These are phyloP conservation scores for Huntiella decipiens DNA, from an alignment of 2,329 filamentous ascomycete genomes.

Conservation along the genomic window DNA sequence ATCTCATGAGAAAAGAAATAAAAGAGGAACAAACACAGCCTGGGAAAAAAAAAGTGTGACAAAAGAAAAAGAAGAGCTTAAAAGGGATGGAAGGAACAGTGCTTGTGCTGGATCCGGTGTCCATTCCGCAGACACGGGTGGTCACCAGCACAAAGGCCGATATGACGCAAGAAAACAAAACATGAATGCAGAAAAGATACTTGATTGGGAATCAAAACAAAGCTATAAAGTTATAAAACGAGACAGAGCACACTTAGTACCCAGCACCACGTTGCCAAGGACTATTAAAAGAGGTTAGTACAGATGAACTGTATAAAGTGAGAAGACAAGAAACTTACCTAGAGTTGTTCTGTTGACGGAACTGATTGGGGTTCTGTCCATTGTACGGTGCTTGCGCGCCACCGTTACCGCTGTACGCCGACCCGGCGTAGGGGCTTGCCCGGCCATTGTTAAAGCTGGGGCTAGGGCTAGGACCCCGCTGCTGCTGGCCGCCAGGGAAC, in stretches of 20 bases:
- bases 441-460: slow-evolving; percentile 12
- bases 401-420: slow-evolving; percentile 16
- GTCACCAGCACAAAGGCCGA: no score
- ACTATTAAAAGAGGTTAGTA: slow-evolving; percentile 14
- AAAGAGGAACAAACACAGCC: no score
- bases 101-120: no score
- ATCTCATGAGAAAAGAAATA: no score
- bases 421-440: slow-evolving; percentile 19
- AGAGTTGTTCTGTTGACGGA: slow-evolving; percentile 21
- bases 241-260: slow-evolving; percentile 18
- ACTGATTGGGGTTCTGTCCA: slow-evolving; percentile 18
- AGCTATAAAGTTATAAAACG: slow-evolving; percentile 10
- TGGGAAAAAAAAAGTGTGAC: no score
- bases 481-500: slow-evolving; percentile 21
- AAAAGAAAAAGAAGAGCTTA: background rate
- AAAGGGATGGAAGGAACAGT: no score
- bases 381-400: slow-evolving; percentile 15
- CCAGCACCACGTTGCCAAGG: slow-evolving; percentile 28
- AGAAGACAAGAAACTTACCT: slow-evolving; percentile 16
- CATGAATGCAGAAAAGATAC: slow-evolving; percentile 7
- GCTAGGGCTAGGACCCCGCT: slow-evolving; percentile 19
- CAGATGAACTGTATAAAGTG: background rate
- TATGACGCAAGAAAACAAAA: background rate
- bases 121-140: no score
- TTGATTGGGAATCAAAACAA: slow-evolving; percentile 10